phyloP scores from a whole-genome alignment of 441 rosid species.

The Hypseocharis bilobata region DNA sequence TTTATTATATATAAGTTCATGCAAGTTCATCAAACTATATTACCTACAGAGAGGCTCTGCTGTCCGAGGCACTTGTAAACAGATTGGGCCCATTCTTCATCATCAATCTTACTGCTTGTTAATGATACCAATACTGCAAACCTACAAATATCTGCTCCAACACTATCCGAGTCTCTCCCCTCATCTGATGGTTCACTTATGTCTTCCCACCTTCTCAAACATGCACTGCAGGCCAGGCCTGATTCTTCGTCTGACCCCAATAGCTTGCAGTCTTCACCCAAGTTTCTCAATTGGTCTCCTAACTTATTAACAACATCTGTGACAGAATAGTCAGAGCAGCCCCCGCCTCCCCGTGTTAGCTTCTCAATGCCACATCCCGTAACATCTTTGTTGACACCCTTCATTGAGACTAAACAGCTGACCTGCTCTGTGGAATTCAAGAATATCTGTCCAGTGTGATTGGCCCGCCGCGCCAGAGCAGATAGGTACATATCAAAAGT shows the following conservation, averaged over 20 bases:
- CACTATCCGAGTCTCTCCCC: conserved; percentile 4
- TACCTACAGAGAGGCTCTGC: conserved; percentile 22
- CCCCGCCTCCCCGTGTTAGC: conserved; percentile 31
- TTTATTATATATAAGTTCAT: background rate
- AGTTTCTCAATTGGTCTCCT: conserved; percentile 19
- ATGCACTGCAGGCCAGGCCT: conserved; percentile 24
- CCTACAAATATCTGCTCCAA: conserved; percentile 29
- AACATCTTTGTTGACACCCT: conserved; percentile 8
- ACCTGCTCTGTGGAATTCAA: conserved; percentile 32
- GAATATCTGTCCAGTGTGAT: conserved; percentile 31
- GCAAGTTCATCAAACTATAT: background rate
- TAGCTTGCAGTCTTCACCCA: conserved; percentile 27
- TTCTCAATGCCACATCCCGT: conserved; percentile 26
- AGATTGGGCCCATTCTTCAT: conserved; percentile 24
- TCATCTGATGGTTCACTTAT: conserved; percentile 21
- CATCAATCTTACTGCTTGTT: conserved; percentile 28
- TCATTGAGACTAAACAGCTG: conserved; percentile 29
- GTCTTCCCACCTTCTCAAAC: conserved; percentile 35
- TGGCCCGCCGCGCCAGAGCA: conserved; percentile 34
- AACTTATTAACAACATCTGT: conserved; percentile 27
- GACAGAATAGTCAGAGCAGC: conserved; percentile 34
- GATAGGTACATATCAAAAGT: conserved; percentile 32
- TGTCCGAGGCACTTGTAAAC: conserved; percentile 32
- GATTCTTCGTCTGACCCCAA: conserved; percentile 9
- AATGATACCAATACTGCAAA: conserved; percentile 37